Evolutionary conservation across 2,329 filamentous ascomycete species (phyloP), one percentile per base, ranked within the genome.

Genomic region (Ilyonectria sp.): DNA sequence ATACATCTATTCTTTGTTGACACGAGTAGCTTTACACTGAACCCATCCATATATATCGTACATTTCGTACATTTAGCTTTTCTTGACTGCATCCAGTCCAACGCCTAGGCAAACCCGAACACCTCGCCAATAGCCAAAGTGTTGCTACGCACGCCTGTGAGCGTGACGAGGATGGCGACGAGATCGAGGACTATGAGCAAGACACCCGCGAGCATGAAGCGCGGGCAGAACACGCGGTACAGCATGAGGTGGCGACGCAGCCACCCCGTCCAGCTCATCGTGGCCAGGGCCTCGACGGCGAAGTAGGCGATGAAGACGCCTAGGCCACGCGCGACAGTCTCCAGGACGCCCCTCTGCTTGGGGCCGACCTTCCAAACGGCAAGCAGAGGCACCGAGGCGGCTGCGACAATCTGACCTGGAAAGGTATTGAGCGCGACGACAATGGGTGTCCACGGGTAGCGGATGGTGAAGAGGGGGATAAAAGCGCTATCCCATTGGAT

Each of bases 401-500:
- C 92, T 44, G 94, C 93, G 1, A 98, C 84, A 66, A 98, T 94
- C 79, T 97, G 95, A 0, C 94, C 92, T 9, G 92, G 95, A 74
- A 96, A 97, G 0, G 93, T 94, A 84, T 98, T 99, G 67, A 97
- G 86, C 1, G 90, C 83, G 40, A 99, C 90, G 26, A 96, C 85
- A 2, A 98, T 78, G 0, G 95, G 95, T 0, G 91, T 93, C 93
- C 93, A 98, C 1, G 96, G 96, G 81, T 99, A 98, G 64, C 89
- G 89, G 70, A 99, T 89, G 6, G 89, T 90, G 65, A 92, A 90
- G 8, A 98, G 87, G 0, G 95, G 93, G 72, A 99, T 93, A 82
- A 99, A 99, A 3, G 94, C 95, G 21, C 90, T 89, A 82, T 99
- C 96, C 96, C 96, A 99, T 78, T 99, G 96, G 77, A 99, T 95